Evolutionary conservation across 163 green algal species (phyloP), one percentile per base, ranked within the genome.

Genomic region (Scenedesmus sp.): DNA sequence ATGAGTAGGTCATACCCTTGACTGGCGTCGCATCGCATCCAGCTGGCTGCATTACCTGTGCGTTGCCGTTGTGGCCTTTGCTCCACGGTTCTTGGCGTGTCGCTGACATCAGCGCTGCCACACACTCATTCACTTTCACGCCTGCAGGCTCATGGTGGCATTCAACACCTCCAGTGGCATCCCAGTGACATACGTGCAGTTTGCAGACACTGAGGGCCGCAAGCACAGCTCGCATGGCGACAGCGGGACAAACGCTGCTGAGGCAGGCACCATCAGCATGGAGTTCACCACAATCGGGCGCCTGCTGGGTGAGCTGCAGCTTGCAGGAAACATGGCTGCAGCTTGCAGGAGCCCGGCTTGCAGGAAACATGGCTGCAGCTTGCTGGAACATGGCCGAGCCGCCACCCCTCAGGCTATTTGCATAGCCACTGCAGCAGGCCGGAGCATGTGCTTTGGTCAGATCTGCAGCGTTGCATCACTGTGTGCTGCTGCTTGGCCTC

Each of bases 161-260:
- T 96, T 96, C 91, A 91, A 96, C 87, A 95, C 95, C 26, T 85
- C 56, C 70, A 91, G 5, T 9, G 95, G 95, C 83, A 85, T 95
- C 12, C 89, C 93, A 54, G 62, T 26, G 54, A 91, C 88, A 4
- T 84, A 82, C 62, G 88, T 95, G 67, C 74, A 92, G 13, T 55
- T 94, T 34, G 16, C 18, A n/a, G 64, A 88, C 57, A 46, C 88
- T 5, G 82, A n/a, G 26, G 82, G 82, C 15, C 81, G 89, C 23
- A 9, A 15, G 20, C 54, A 6, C 9, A 85, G 46, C 12, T 8
- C 4, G 2, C 4, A 18, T 8, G 20, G 4, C 46, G 84, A 91
- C 34, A 74, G 52, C 16, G 16, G 52, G 54, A 96, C 92, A 23
- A 96, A 94, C 84, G 73, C 94, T 9, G 94, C 94, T 15, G 94